Percentiles rank a stretch among this genome's conserved stretches.
phyloP scores from a whole-genome alignment of 345 rosid species.

The Draba incana region DNA sequence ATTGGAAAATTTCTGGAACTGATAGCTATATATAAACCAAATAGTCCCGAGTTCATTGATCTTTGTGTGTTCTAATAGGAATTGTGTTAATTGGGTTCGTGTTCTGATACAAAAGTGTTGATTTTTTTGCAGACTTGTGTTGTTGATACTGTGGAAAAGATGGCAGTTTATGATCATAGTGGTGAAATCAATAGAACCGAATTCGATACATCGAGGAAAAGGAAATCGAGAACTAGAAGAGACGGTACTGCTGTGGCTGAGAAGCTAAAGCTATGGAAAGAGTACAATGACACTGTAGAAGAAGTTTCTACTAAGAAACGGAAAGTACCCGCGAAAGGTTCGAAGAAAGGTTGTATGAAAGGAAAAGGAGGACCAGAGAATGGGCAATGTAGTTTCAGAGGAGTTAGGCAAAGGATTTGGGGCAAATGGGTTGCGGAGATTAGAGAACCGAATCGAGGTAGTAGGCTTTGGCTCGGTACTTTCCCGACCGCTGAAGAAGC shows the following conservation, averaged over 20 bases:
- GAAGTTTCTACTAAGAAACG: conserved; percentile 33
- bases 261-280: conserved; percentile 63
- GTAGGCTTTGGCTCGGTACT: conserved; percentile 88
- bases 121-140: conserved; percentile 20
- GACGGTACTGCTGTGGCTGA: conserved; percentile 55
- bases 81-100: not conserved
- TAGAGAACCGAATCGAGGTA: conserved; percentile 68
- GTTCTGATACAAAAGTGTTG: not conserved
- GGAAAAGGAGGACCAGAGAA: conserved; percentile 96
- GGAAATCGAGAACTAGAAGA: conserved; percentile 53
- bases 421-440: conserved; percentile 97
- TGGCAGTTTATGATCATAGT: conserved; percentile 44
- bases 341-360: conserved; percentile 88
- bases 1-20: not conserved
- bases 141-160: not conserved
- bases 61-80: not conserved
- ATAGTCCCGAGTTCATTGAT: not conserved
- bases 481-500: conserved; percentile 74
- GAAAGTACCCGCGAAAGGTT: conserved; percentile 72
- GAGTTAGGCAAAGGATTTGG: conserved; percentile 91
- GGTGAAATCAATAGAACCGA: conserved; percentile 22
- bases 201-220: conserved; percentile 48
- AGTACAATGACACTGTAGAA: conserved; percentile 46
- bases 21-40: too few species aligned
- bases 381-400: conserved; percentile 56